These are phyloP conservation scores for Candida corydali DNA, from an alignment of 805 yeast species.

Conservation along the genomic window DNA sequence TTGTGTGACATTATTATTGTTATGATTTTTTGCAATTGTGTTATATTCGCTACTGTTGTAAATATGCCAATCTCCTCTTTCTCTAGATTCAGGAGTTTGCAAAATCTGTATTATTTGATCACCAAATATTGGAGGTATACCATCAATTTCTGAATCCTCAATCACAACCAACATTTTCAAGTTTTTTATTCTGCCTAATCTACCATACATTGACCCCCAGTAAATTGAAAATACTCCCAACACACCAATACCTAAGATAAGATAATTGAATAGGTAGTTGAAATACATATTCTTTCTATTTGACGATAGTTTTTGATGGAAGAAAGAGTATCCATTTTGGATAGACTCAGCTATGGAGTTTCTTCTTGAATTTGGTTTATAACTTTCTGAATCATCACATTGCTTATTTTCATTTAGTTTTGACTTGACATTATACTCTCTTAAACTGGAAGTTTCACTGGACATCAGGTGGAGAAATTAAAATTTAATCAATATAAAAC, in stretches of 20 bases:
- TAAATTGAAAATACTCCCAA: constrained; percentile 34
- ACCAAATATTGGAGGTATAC: constrained; percentile 47
- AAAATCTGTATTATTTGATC: constrained; percentile 28
- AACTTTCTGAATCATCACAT: neutral
- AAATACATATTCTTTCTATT: constrained; percentile 17
- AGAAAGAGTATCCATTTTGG: constrained; percentile 23
- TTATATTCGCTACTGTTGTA: constrained; percentile 24
- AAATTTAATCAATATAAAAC: no score
- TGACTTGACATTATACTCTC: neutral
- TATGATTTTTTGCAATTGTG: constrained; percentile 22
- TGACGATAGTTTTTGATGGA: constrained; percentile 20
- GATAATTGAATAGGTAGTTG: constrained; percentile 18
- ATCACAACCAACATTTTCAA: constrained; percentile 34
- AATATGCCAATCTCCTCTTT: constrained; percentile 35
- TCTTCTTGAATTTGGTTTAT: constrained; percentile 1
- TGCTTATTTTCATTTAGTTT: neutral
- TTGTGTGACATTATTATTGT: constrained; percentile 22
- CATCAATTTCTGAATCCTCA: constrained; percentile 17
- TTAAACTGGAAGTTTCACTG: neutral
- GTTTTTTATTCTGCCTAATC: constrained; percentile 26
- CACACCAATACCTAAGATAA: constrained; percentile 29
- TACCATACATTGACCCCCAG: constrained; percentile 37
- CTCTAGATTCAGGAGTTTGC: constrained; percentile 20
- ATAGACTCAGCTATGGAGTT: constrained; percentile 1
- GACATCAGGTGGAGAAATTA: no score